Percentiles rank a stretch among this genome's conserved stretches.
phyloP scores from a whole-genome alignment of 352 stramenopile species.

The Globisporangium yorkense region DNA sequence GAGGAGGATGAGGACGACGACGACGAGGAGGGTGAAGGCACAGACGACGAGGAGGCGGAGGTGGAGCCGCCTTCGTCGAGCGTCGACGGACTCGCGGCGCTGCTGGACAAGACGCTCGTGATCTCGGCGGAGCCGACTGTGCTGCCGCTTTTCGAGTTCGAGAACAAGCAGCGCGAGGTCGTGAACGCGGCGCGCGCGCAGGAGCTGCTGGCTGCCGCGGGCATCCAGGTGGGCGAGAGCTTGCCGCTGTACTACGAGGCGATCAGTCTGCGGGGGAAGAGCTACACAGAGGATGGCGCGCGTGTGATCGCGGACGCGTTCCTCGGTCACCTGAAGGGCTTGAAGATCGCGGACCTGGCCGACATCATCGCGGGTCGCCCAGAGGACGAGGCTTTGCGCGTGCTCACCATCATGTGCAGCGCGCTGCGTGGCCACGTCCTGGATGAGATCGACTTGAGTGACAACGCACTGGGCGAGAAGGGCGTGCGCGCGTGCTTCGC shows the following conservation, averaged over 20 bases:
- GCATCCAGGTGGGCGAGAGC: constrained; percentile 26
- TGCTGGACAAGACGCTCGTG: constrained; percentile 38
- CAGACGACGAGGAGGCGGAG: constrained; percentile 26
- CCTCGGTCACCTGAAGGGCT: constrained; percentile 33
- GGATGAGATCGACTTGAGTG: constrained; percentile 82
- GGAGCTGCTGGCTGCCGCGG: constrained; percentile 35
- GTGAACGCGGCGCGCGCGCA: constrained; percentile 54
- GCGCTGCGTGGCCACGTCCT: constrained; percentile 72
- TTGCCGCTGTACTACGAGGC: constrained; percentile 38
- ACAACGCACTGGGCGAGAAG: constrained; percentile 76
- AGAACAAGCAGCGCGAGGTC: constrained; percentile 54
- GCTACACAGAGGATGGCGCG: constrained; percentile 66
- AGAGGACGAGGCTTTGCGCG: constrained; percentile 87
- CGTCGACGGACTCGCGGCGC: constrained; percentile 37
- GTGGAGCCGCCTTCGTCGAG: constrained; percentile 25
- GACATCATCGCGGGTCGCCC: constrained; percentile 90
- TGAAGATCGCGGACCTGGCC: constrained; percentile 78
- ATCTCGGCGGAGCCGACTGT: constrained; percentile 19
- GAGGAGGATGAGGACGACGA: constrained; percentile 58
- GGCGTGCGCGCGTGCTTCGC: constrained; percentile 69
- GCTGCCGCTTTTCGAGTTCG: constrained; percentile 46
- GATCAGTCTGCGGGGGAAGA: constrained; percentile 73
- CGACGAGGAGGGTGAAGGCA: constrained; percentile 32
- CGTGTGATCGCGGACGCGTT: constrained; percentile 47
- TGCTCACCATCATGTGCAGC: constrained; percentile 77